A percentile compares a stretch with the other conserved stretches of the same genome.
phyloP scores from a whole-genome alignment of 208 protist genomes.

The Wallacemonas collosoma region DNA sequence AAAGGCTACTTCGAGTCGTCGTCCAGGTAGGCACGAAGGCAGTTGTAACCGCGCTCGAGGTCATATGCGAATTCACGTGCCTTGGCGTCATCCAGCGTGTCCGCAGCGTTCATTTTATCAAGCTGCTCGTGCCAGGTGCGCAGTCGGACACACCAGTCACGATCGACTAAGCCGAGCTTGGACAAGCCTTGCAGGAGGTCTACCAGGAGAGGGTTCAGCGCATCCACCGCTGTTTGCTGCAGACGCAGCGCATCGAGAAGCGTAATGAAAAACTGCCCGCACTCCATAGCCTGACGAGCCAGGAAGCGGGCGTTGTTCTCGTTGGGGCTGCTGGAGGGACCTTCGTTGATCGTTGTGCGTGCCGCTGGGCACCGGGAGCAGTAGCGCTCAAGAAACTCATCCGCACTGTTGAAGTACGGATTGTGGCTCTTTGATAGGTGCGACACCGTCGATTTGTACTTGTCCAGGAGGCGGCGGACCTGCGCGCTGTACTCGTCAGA shows the following conservation, averaged over 20 bases:
- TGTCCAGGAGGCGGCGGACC: conserved; percentile 93
- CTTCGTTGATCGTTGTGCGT: conserved; percentile 59
- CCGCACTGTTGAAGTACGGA: conserved; percentile 83
- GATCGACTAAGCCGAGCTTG: conserved; percentile 43
- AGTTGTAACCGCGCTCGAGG: conserved; percentile 86
- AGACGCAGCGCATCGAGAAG: conserved; percentile 91
- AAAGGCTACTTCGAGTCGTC: conserved; percentile 31
- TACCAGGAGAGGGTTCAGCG: conserved; percentile 88
- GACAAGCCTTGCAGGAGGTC: conserved; percentile 80
- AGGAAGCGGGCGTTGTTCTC: conserved; percentile 55
- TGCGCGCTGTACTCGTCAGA: conserved; percentile 84
- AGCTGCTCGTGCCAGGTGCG: conserved; percentile 70
- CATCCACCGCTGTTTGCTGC: conserved; percentile 90
- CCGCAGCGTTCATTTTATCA: conserved; percentile 89
- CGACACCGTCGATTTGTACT: conserved; percentile 93
- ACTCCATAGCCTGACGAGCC: conserved; percentile 78
- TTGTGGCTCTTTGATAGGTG: conserved; percentile 63
- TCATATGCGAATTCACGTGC: conserved; percentile 92
- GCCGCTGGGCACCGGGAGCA: conserved; percentile 70
- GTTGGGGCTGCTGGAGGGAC: conserved; percentile 39
- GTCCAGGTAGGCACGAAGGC: conserved; percentile 74
- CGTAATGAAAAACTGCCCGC: conserved; percentile 94
- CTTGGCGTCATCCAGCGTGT: conserved; percentile 83
- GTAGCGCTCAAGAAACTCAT: conserved; percentile 93
- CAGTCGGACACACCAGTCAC: conserved; percentile 68